Base-by-base conservation (phyloP, 2,329 filamentous ascomycete genomes). In the Pyrenochaeta sp. region DNA sequence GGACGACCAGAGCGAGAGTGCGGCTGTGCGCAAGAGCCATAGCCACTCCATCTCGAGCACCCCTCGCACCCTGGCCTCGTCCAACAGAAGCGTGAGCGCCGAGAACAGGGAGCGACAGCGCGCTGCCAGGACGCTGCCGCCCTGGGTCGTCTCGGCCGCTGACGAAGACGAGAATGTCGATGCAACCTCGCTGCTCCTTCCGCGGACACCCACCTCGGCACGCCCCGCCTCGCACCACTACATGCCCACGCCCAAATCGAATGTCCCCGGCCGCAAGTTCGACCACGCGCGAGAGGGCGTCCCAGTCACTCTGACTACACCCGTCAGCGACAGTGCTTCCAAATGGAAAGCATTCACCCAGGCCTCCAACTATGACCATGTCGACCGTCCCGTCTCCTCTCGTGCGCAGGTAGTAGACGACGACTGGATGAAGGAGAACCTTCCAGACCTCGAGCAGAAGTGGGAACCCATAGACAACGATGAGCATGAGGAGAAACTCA, bases 391-490 rank as follows among this genome's bases (percentile, higher is more conserved):
- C 17, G 38, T 57, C 15, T 58, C 60, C 3, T 64, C 65, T 10
- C 54, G 65, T 30, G 67, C 62, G 50, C 69, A 63, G 52, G 63
- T 73, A 10, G 66, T 73, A 19, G 59, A 72, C 45, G 68, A 72
- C 40, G 69, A 71, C 26, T 80, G 77, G 77, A 74, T 79, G 67
- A 69, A 72, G 44, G 70, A 75, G 55, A 77, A 80, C 59, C 68
- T 78, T 63, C 71, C 75, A 3, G 73, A 78, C 41, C 68, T 75
- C 21, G 68, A 73, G 42, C 65, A 68, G 23, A 71, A 68, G 11
- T 87, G 83, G 82, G 71, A 81, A 31, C 78, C 77, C 30, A 76
- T 77, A 18, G 79, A 83, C 51, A 72, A 77, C 44, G 76, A 80
- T 19, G 75, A 80, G 24, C 73, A 75, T 46, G 73, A 72, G 31